Evolutionary conservation across 805 yeast genomes (phyloP).

Genomic region (Schwanniomyces yamadae): DNA sequence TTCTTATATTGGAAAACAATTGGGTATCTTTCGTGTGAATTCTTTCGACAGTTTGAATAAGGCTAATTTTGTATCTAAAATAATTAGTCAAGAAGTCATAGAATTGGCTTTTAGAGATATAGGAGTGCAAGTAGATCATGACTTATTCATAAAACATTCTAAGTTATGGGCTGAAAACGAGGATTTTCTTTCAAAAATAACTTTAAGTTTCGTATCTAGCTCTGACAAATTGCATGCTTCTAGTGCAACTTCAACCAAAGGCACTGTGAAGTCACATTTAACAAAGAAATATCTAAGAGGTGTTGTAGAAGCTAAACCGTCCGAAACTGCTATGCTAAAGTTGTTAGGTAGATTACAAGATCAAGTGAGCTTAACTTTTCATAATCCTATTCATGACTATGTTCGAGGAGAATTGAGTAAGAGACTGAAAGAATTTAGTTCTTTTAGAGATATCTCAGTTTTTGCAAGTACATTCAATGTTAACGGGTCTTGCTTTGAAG

Average conservation of each 20-base stretch:
- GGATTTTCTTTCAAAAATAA: slow-evolving; percentile 34
- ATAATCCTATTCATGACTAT: slow-evolving; percentile 56
- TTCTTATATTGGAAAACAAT: slow-evolving; percentile 44
- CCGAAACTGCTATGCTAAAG: slow-evolving; percentile 45
- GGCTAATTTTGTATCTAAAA: slow-evolving; percentile 47
- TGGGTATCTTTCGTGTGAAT: slow-evolving; percentile 50
- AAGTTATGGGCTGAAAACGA: slow-evolving; percentile 51
- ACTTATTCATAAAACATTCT: slow-evolving; percentile 39
- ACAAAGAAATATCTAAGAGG: slow-evolving; percentile 40
- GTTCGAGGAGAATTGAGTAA: slow-evolving; percentile 42
- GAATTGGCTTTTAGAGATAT: slow-evolving; percentile 46
- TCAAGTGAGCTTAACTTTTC: slow-evolving; percentile 43
- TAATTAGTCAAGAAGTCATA: slow-evolving; percentile 48
- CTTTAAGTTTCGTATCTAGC: slow-evolving; percentile 37
- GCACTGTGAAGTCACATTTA: slow-evolving; percentile 32
- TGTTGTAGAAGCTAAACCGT: slow-evolving; percentile 39
- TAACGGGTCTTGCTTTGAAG: slow-evolving; percentile 47
- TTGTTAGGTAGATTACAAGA: slow-evolving; percentile 48
- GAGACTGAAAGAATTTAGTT: slow-evolving; percentile 39
- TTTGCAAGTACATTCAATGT: slow-evolving; percentile 56
- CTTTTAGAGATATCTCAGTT: slow-evolving; percentile 38
- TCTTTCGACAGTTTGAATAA: slow-evolving; percentile 50
- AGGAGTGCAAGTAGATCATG: slow-evolving; percentile 31
- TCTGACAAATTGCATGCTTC: slow-evolving; percentile 42
- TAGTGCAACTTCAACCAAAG: slow-evolving; percentile 37